Percentiles rank a stretch among this genome's conserved stretches.
Conservation (phyloP, 1,139 yeast genomes). For the Citeromyces hawaiiensis region DNA sequence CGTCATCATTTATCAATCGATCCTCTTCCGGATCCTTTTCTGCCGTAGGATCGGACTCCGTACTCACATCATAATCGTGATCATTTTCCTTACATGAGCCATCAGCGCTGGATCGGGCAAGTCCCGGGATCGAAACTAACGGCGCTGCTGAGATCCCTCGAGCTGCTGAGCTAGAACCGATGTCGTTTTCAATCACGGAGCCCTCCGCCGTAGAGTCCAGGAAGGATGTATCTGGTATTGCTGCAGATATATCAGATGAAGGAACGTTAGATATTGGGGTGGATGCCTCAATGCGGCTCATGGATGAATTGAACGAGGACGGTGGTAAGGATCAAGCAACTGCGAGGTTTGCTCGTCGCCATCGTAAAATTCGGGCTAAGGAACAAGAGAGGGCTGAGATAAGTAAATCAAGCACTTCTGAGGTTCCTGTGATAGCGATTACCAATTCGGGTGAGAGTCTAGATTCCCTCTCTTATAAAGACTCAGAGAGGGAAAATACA, state of each 20-base stretch:
- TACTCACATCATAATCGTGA: no score
- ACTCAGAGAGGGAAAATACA: not conserved
- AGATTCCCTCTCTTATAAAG: not conserved
- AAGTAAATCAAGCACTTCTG: not conserved
- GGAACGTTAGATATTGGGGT: not conserved
- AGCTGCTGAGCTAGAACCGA: no score
- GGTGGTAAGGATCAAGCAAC: not conserved
- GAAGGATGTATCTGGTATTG: not conserved
- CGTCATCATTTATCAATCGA: no score
- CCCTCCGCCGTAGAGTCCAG: not conserved
- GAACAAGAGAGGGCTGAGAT: not conserved
- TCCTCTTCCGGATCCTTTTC: no score
- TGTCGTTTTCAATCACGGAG: no score
- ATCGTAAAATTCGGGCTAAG: not conserved
- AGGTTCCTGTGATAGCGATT: not conserved
- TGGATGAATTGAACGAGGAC: not conserved
- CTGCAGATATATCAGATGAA: not conserved
- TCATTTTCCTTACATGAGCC: no score
- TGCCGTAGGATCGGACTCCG: no score
- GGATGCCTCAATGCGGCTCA: constrained; percentile 13
- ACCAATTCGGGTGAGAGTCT: not conserved
- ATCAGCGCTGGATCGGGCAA: no score
- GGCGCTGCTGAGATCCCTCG: no score
- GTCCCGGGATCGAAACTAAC: no score
- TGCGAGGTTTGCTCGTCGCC: not conserved